These are phyloP conservation scores for Apodospora peruviana DNA, from an alignment of 495 filamentous ascomycete species.

Conservation along the genomic window DNA sequence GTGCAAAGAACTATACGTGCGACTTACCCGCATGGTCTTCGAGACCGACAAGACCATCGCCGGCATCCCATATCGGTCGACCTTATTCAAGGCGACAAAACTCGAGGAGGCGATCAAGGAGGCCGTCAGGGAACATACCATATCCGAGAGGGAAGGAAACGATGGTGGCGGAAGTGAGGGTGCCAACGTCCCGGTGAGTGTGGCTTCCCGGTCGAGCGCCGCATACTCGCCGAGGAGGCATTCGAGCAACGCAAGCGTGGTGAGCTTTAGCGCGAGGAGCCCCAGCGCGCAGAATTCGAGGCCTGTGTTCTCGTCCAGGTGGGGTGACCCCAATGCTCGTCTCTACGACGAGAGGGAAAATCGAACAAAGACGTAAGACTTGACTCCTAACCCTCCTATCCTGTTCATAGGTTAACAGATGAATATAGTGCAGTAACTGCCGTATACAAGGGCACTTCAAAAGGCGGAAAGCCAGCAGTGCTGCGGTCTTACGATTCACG, in stretches of 20 bases:
- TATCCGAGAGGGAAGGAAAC: constrained; percentile 77
- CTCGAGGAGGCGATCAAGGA: constrained; percentile 91
- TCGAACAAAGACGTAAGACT: constrained; percentile 89
- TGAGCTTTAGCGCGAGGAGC: constrained; percentile 53
- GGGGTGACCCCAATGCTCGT: constrained; percentile 56
- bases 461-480: constrained; percentile 59
- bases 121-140: constrained; percentile 80
- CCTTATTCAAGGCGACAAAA: constrained; percentile 92
- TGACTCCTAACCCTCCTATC: neutral
- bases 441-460: constrained; percentile 74
- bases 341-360: constrained; percentile 80
- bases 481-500: constrained; percentile 92
- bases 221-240: constrained; percentile 35
- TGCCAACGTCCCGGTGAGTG: constrained; percentile 25
- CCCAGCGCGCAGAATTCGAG: constrained; percentile 29
- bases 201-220: constrained; percentile 33
- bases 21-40: constrained; percentile 89
- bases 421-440: constrained; percentile 73
- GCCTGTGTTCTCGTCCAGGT: constrained; percentile 41
- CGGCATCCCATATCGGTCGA: constrained; percentile 88
- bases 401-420: neutral
- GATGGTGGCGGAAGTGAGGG: constrained; percentile 35
- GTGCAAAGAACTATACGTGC: constrained; percentile 92
- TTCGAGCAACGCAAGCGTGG: constrained; percentile 55
- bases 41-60: constrained; percentile 97